phyloP scores from a whole-genome alignment of 1,284 basidiomycete genomes.

The Clitocybe nebularis region DNA sequence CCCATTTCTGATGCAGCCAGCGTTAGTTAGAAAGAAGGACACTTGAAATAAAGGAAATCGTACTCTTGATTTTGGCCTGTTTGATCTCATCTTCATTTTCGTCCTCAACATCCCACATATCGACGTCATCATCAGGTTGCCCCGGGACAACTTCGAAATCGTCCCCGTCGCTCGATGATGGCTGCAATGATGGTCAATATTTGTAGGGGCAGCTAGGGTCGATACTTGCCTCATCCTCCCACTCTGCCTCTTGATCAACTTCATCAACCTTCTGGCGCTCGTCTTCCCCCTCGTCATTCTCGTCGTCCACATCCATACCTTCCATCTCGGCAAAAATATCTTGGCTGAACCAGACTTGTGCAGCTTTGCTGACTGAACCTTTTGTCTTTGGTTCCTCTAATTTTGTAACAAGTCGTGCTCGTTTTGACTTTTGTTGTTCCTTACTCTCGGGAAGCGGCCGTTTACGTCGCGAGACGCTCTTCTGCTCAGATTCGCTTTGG shows the following conservation, averaged over 20 bases:
- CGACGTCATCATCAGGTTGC: slow-evolving; percentile 53
- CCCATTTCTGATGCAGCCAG: slow-evolving; percentile 67
- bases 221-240: slow-evolving; percentile 15
- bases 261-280: slow-evolving; percentile 28
- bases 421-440: slow-evolving; percentile 30
- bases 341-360: slow-evolving; percentile 93
- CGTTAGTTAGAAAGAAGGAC: slow-evolving; percentile 8
- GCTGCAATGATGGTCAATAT: slow-evolving; percentile 6
- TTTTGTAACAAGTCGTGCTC: slow-evolving; percentile 38
- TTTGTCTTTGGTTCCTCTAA: slow-evolving; percentile 32
- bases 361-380: slow-evolving; percentile 41
- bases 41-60: slow-evolving; percentile 11
- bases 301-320: slow-evolving; percentile 40
- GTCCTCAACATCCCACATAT: slow-evolving; percentile 81
- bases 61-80: slow-evolving; percentile 70
- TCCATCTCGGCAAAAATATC: slow-evolving; percentile 83
- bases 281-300: slow-evolving; percentile 36
- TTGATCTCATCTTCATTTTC: slow-evolving; percentile 78
- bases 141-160: slow-evolving; percentile 77
- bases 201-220: not conserved
- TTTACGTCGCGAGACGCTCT: slow-evolving; percentile 33
- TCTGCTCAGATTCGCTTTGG: slow-evolving; percentile 39
- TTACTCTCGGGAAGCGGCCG: slow-evolving; percentile 32
- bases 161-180: slow-evolving; percentile 34
- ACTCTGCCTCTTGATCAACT: slow-evolving; percentile 17